phyloP scores from a whole-genome alignment of 371 early-diverging fungal species.

The Mucor sp. region DNA sequence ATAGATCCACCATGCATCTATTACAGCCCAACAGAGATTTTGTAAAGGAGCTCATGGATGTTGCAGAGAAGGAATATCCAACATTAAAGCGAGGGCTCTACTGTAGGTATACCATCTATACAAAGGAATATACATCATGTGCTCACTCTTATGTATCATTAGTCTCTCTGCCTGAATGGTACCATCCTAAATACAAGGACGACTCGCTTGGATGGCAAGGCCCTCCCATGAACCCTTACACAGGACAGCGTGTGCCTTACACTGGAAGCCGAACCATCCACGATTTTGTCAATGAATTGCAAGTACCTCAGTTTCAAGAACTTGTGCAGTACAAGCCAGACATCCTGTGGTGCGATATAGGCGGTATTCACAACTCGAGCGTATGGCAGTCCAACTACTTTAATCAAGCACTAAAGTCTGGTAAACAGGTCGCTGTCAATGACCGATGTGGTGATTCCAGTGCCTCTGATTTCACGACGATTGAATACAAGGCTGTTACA shows the following conservation, averaged over 20 bases:
- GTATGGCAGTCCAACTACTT: constrained; percentile 36
- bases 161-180: constrained; percentile 51
- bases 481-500: constrained; percentile 28
- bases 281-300: constrained; percentile 41
- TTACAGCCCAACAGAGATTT: constrained; percentile 31
- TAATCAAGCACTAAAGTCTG: constrained; percentile 13
- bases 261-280: constrained; percentile 25
- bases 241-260: constrained; percentile 17
- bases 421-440: constrained; percentile 27
- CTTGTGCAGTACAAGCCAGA: constrained; percentile 33
- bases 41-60: constrained; percentile 27
- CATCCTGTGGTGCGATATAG: constrained; percentile 48
- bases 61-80: constrained; percentile 26
- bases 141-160: not conserved
- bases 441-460: constrained; percentile 37
- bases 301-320: constrained; percentile 39
- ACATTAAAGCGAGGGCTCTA: constrained; percentile 41
- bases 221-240: constrained; percentile 34
- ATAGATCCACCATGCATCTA: constrained; percentile 23
- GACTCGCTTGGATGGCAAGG: constrained; percentile 37
- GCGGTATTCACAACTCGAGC: constrained; percentile 40
- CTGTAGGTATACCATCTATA: constrained; percentile 21
- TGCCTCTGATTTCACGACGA: constrained; percentile 38
- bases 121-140: too few species aligned
- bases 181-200: constrained; percentile 32